Base-by-base conservation (phyloP, 148 eudicot genomes). In the Rhododendron ferrugineum region DNA sequence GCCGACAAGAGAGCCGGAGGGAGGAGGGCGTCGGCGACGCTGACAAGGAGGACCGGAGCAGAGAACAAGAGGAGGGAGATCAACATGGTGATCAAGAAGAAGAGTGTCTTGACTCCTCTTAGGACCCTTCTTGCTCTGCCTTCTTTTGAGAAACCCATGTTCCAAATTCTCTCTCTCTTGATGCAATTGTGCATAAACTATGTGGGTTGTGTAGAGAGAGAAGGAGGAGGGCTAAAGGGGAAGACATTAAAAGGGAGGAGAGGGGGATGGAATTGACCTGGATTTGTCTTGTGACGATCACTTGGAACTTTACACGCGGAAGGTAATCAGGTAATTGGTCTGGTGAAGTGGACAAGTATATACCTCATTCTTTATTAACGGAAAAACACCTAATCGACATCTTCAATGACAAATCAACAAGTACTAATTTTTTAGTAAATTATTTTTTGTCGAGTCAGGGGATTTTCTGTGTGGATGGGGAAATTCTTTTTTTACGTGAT, bases 41-140 rank as follows among this genome's bases (percentile, higher is more conserved):
- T 50, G 37, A 78, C 88, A 1, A 92, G 87, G 6, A 92, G 89
- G 79, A 92, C 85, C 10, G 94, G 94, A 18, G 93, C 91, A 7
- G 91, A 91, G 86, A 92, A 90, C 10, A 92, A 26, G 37, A 92
- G 89, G 26, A 92, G 84, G 8, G 94, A 92, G n/a, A 92, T 78
- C 0, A 91, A 54, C 92, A 92, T 91, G n/a, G 94, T 76, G 88
- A 91, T 78, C n/a, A 92, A 47, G 87, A 92, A 88, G 60, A 92
- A 92, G 44, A 92, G 22, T 6, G 93, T 89, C 85, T 90, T 91
- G 20, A 92, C 78, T 75, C 88, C 88, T 83, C 94, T 86, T 11
- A 91, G 7, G 15, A 88, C 50, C 28, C 85, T 87, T 64, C 85
- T 84, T 42, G 83, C 10, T 89, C 81, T 88, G 74, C 93, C 93